These are phyloP conservation scores for Fusarium avenaceum DNA, from an alignment of 2,329 filamentous ascomycete genomes.

Conservation along the genomic window DNA sequence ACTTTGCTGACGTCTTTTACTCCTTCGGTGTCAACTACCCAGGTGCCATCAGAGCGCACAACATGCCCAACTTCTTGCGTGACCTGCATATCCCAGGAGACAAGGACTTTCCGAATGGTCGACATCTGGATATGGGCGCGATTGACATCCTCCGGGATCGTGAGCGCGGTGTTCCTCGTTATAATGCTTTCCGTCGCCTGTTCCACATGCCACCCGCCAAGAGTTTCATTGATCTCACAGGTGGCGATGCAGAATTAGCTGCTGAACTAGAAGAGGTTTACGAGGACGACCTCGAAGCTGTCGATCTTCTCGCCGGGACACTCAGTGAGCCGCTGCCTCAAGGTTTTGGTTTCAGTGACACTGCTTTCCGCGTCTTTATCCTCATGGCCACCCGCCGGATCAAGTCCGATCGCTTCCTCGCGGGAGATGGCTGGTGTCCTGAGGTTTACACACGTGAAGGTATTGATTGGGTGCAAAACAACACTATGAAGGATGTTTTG, in stretches of 20 bases:
- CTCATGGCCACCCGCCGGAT: constrained; percentile 31
- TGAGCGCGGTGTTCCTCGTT: constrained; percentile 30
- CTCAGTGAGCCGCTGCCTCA: constrained; percentile 22
- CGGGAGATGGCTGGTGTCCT: constrained; percentile 30
- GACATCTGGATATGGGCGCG: constrained; percentile 27
- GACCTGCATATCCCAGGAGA: constrained; percentile 17
- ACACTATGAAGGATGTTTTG: constrained; percentile 33
- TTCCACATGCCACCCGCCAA: constrained; percentile 26
- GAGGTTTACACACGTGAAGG: constrained; percentile 32
- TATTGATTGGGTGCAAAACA: constrained; percentile 32
- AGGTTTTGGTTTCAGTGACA: constrained; percentile 32
- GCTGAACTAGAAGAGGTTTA: constrained; percentile 20
- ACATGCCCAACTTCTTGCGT: constrained; percentile 28
- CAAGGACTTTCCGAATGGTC: constrained; percentile 17
- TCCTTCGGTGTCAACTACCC: constrained; percentile 28
- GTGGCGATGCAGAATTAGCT: constrained; percentile 19
- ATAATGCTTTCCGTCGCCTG: constrained; percentile 27
- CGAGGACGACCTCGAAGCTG: constrained; percentile 8
- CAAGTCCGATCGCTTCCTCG: constrained; percentile 33
- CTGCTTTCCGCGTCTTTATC: constrained; percentile 30
- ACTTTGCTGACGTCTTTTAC: constrained; percentile 27
- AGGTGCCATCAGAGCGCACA: constrained; percentile 28
- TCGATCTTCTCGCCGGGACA: constrained; percentile 24
- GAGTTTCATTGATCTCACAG: constrained; percentile 24
- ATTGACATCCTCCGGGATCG: constrained; percentile 37